A percentile compares a stretch with the other conserved stretches of the same genome.
Conservation (phyloP, 73 alveolate species). For the Breviolum minutum region DNA sequence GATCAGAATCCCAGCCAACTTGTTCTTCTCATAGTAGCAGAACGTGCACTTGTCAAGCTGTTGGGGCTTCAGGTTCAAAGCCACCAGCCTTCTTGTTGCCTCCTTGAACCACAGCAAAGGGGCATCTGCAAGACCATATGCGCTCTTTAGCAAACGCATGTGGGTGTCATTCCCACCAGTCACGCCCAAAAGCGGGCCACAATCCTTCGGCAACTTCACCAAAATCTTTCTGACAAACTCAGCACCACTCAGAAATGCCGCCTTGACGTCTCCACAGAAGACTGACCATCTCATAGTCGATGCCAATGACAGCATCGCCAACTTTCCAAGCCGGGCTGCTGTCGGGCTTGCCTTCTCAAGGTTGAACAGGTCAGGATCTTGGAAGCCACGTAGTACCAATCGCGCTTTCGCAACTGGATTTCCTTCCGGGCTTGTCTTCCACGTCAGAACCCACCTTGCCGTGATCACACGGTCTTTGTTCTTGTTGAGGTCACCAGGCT, state of each 20-base stretch:
- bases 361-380: slow-evolving; percentile 37
- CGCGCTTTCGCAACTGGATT: slow-evolving; percentile 22
- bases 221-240: background rate
- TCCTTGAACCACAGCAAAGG: slow-evolving; percentile 38
- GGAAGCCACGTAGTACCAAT: slow-evolving; percentile 22
- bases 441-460: slow-evolving; percentile 15
- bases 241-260: background rate
- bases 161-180: background rate
- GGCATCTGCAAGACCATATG: slow-evolving; percentile 38
- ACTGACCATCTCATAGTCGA: background rate
- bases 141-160: background rate
- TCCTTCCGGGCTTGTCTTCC: background rate
- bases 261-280: background rate
- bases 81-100: background rate
- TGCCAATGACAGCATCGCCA: background rate
- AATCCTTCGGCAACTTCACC: slow-evolving; percentile 12
- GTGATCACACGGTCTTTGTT: background rate
- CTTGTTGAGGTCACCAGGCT: background rate
- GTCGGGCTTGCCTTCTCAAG: slow-evolving; percentile 24
- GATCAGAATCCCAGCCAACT: background rate
- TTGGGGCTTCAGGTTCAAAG: background rate
- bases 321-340: background rate
- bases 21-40: background rate
- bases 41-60: background rate
- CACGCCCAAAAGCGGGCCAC: background rate